Conservation (phyloP, 768 basidiomycete species). For the Lactarius akahatsu region DNA sequence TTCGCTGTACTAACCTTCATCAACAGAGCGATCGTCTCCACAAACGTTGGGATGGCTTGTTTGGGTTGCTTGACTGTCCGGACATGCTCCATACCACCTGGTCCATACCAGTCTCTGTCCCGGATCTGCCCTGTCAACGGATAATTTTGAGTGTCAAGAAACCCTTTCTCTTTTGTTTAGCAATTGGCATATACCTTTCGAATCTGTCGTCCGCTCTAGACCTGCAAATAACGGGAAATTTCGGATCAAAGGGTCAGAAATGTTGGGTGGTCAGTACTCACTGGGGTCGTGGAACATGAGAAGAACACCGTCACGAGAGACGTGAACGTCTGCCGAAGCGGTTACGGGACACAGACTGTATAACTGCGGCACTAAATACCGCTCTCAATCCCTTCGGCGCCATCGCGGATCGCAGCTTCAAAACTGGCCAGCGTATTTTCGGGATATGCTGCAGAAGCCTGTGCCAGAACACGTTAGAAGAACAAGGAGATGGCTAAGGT, state of each 20-base stretch:
- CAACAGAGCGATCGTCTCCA: slow-evolving; percentile 73
- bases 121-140: slow-evolving; percentile 52
- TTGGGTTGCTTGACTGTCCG: slow-evolving; percentile 76
- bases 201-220: slow-evolving; percentile 80
- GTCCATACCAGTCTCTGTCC: slow-evolving; percentile 49
- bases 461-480: slow-evolving; percentile 17
- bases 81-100: slow-evolving; percentile 65
- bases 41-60: slow-evolving; percentile 91
- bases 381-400: slow-evolving; percentile 96
- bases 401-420: slow-evolving; percentile 91
- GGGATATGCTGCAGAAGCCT: slow-evolving; percentile 85
- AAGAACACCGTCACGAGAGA: slow-evolving; percentile 82
- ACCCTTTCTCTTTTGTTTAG: not conserved
- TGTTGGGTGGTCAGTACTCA: slow-evolving; percentile 34
- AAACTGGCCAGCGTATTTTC: slow-evolving; percentile 97
- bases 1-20: slow-evolving; percentile 57
- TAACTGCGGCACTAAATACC: slow-evolving; percentile 58
- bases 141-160: slow-evolving; percentile 26
- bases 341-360: slow-evolving; percentile 44
- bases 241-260: slow-evolving; percentile 8
- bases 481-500: slow-evolving; percentile 13
- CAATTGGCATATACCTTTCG: slow-evolving; percentile 49
- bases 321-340: slow-evolving; percentile 83
- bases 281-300: slow-evolving; percentile 96
- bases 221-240: slow-evolving; percentile 37